Evolutionary conservation across 2,329 filamentous ascomycete genomes (phyloP), one percentile per base, ranked within the genome.

Genomic region (Graphilbum sp.): DNA sequence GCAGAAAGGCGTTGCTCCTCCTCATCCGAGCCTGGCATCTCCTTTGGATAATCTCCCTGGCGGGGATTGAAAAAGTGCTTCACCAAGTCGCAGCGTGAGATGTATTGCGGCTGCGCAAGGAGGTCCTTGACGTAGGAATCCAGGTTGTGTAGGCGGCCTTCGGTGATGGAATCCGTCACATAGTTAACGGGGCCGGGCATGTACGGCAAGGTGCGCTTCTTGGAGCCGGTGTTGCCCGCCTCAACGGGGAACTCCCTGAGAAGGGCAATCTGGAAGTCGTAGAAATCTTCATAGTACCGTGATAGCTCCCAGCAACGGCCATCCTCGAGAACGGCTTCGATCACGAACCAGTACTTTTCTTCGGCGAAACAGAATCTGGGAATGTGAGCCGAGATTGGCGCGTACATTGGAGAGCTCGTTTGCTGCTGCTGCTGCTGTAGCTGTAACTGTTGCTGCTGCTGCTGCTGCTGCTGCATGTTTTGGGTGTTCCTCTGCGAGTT

Each of bases 101-200:
- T 95, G 53, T 95, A 85, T 0, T 72, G 63, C 3, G 85, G 83
- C 56, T 96, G 79, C 27, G 72, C 70, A 9, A 98, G 64, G 18
- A 98, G 67, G 50, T 90, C 88, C 60, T 92, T 92, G 49, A 98
- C 85, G 51, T 98, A 98, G 37, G 88, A 83, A 52, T 98, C 87
- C 30, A 98, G 64, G 53, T 93, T 95, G 54, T 90, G 83, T 42
- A 90, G 75, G 47, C 90, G 76, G 21, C 86, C 87, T 52, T 95
- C 87, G 16, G 87, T 94, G 50, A 98, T 95, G 27, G 83, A 84
- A 53, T 96, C 88, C n/a, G 88, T 98, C 40, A 96, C 88, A 58
- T 93, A 94, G 46, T 87, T 93, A 44, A 98, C 88, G 3, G 90
- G 90, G 6, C 90, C 90, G 10, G 90, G 90, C 90, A 98, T 98